Evolutionary conservation across 306 rosid species (phyloP), one percentile per base, ranked within the genome.

Genomic region (Inga oerstediana): DNA sequence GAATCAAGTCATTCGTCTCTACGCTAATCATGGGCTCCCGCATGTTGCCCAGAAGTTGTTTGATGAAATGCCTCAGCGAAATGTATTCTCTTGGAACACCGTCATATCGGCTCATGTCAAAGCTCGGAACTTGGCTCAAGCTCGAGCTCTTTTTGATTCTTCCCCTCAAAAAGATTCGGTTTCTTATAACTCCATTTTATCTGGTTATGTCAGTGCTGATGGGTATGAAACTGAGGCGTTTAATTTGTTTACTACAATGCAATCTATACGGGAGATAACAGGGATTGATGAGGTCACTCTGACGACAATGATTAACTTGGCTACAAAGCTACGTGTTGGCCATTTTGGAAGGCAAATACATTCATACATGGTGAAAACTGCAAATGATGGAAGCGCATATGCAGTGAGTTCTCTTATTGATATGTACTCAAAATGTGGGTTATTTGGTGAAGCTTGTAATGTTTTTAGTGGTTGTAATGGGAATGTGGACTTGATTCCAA

Each of bases 371-470:
- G 86, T 87, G 85, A 94, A 89, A 85, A 94, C 93, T 71, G 92
- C 89, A 1, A 87, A 86, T 46, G 87, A 90, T 85, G 65, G 82
- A 58, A 89, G 91, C 35, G 84, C 72, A 51, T 85, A 92, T 84
- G 82, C 91, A 1, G 83, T 76, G 82, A 92, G 98, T 78, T 89
- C 97, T 35, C 88, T 94, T 22, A 84, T 94, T 35, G 93, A 94
- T 79, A 92, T 92, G 97, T 91, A 94, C 83, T 90, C 94, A 39
- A 94, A 92, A 80, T 92, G 98, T 72, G 91, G 93, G 54, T 89
- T 35, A 76, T 92, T 94, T 82, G 39, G 17, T 54, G 93, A 92
- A 34, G 92, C 92, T 2, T 79, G 74, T 76, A 43, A 34, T 22
- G 91, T 91, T 58, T 81, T 86, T 76, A 49, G 78, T 64, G 89